These are phyloP conservation scores for Vishniacozyma victoriae DNA, from an alignment of 768 basidiomycete genomes.

Conservation along the genomic window DNA sequence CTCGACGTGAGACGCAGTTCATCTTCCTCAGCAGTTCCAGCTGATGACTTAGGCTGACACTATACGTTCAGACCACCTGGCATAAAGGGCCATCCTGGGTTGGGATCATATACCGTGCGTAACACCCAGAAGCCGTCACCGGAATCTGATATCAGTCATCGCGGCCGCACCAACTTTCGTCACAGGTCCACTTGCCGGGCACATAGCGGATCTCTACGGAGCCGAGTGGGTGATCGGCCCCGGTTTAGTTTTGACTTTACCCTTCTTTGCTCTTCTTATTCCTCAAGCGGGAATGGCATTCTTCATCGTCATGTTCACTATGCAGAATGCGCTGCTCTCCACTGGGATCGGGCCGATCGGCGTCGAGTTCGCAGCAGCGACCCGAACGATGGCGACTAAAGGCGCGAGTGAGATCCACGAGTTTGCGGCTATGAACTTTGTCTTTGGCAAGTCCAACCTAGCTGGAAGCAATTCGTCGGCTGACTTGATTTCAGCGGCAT, in stretches of 20 bases:
- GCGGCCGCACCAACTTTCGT: slow-evolving; percentile 34
- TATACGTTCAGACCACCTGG: slow-evolving; percentile 25
- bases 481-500: slow-evolving; percentile 12
- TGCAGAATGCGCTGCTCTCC: neutral
- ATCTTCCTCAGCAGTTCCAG: neutral
- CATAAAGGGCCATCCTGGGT: slow-evolving; percentile 27
- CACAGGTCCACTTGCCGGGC: slow-evolving; percentile 24
- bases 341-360: slow-evolving; percentile 16
- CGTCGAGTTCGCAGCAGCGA: slow-evolving; percentile 22
- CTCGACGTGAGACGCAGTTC: slow-evolving; percentile 26
- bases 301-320: slow-evolving; percentile 26
- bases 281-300: slow-evolving; percentile 18
- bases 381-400: slow-evolving; percentile 11
- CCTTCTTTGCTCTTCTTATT: slow-evolving; percentile 28
- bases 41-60: slow-evolving; percentile 14
- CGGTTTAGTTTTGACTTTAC: slow-evolving; percentile 15
- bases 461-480: neutral
- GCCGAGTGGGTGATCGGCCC: slow-evolving; percentile 26
- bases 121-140: neutral
- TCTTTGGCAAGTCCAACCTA: slow-evolving; percentile 12
- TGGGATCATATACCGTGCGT: slow-evolving; percentile 27
- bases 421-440: slow-evolving; percentile 36
- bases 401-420: slow-evolving; percentile 26
- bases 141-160: too few species aligned
- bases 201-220: slow-evolving; percentile 28